Evolutionary conservation across 1,139 yeast species (phyloP).

Genomic region (Lipomyces yarrowii): DNA sequence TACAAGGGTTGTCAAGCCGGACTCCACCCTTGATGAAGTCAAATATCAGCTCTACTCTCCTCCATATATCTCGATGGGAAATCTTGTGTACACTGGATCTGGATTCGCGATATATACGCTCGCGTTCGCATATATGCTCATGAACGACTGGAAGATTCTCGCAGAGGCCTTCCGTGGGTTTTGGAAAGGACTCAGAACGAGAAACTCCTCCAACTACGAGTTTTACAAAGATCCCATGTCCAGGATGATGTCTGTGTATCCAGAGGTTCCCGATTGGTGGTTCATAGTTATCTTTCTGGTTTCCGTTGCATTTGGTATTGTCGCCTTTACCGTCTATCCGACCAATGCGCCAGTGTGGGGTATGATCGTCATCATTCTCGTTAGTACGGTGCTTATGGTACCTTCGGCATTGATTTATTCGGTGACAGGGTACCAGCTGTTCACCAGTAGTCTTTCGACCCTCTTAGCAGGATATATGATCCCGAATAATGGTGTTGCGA

Average conservation of each 20-base stretch:
- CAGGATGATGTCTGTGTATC: conserved; percentile 61
- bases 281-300: conserved; percentile 51
- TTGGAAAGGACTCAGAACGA: conserved; percentile 40
- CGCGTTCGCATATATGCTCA: conserved; percentile 19
- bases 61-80: conserved; percentile 26
- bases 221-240: conserved; percentile 24
- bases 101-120: conserved; percentile 35
- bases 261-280: conserved; percentile 72
- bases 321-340: conserved; percentile 10
- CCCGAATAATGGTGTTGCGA: conserved; percentile 64
- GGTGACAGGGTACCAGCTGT: conserved; percentile 47
- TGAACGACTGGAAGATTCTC: conserved; percentile 34
- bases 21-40: conserved; percentile 48
- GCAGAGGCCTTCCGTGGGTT: conserved; percentile 8
- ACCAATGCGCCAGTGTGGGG: conserved; percentile 25
- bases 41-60: conserved; percentile 61
- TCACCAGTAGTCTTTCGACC: conserved; percentile 62
- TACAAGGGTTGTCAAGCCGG: conserved; percentile 49
- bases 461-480: conserved; percentile 63
- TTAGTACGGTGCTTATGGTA: conserved; percentile 36
- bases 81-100: conserved; percentile 16
- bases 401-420: conserved; percentile 32
- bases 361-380: conserved; percentile 51
- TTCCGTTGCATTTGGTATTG: conserved; percentile 48
- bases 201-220: conserved; percentile 49